Evolutionary conservation across 2,329 filamentous ascomycete genomes (phyloP).

Genomic region (Clarireedia sp.): DNA sequence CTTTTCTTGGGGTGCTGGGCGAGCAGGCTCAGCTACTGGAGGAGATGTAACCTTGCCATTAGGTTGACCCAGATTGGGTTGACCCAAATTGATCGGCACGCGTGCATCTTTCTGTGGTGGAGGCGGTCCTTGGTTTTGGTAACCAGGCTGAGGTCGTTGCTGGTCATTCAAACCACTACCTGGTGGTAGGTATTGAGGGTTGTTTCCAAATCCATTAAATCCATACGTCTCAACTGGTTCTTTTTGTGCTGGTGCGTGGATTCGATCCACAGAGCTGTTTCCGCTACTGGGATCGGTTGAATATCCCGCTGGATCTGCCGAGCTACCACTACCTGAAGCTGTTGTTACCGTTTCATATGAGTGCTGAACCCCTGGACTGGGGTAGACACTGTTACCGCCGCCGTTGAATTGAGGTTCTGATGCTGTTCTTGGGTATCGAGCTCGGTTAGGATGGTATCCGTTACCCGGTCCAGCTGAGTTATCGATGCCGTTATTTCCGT

Average conservation of each 20-base stretch:
- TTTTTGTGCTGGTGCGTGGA: constrained; percentile 44
- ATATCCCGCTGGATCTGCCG: constrained; percentile 68
- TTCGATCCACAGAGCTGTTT: constrained; percentile 81
- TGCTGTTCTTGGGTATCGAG: constrained; percentile 28
- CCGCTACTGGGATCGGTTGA: constrained; percentile 83
- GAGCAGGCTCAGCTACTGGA: constrained; percentile 4
- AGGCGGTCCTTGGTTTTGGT: constrained; percentile 18
- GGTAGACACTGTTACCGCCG: constrained; percentile 23
- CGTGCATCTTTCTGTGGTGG: constrained; percentile 19
- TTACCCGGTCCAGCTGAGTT: constrained; percentile 20
- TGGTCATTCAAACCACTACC: constrained; percentile 24
- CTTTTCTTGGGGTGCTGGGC: constrained; percentile 48
- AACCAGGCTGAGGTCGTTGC: constrained; percentile 16
- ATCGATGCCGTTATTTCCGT: constrained; percentile 22
- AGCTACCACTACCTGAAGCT: constrained; percentile 61
- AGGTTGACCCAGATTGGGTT: constrained; percentile 20
- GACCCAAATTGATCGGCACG: constrained; percentile 27
- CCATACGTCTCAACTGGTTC: constrained; percentile 58
- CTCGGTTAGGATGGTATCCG: constrained; percentile 27
- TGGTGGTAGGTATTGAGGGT: constrained; percentile 33
- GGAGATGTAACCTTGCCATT: constrained; percentile 15
- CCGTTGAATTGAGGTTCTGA: constrained; percentile 28
- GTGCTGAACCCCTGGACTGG: constrained; percentile 23
- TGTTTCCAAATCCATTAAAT: constrained; percentile 38
- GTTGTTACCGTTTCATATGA: constrained; percentile 85